Conservation (phyloP, 345 rosid species). For the Aquilaria yunnanensis region DNA sequence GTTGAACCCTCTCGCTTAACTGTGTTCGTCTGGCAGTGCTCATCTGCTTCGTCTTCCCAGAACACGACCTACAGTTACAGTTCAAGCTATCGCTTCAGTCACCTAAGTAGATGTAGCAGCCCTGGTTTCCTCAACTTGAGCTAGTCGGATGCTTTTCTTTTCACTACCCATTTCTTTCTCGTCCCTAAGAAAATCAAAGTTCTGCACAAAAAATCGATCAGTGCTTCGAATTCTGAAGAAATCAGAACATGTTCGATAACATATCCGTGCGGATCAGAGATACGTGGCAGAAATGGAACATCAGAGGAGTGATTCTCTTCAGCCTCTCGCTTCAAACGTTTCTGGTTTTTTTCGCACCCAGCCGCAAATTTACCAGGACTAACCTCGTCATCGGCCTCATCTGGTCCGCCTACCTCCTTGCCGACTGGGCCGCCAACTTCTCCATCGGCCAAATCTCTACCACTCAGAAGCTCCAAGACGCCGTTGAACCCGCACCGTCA, state of each 20-base stretch:
- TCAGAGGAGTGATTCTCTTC: constrained; percentile 43
- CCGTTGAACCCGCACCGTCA: neutral
- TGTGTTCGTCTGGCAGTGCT: no score
- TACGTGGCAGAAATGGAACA: constrained; percentile 50
- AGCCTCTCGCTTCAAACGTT: constrained; percentile 50
- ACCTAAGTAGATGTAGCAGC: no score
- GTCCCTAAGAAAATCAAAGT: no score
- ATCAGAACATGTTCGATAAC: constrained; percentile 20
- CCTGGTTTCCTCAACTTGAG: no score
- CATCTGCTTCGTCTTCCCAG: no score
- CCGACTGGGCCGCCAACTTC: constrained; percentile 55
- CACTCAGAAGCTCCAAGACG: constrained; percentile 14
- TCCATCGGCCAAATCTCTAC: constrained; percentile 52
- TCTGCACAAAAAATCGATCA: no score
- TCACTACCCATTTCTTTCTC: no score
- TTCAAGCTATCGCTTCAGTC: no score
- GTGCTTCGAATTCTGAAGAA: no score
- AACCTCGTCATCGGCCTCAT: constrained; percentile 27
- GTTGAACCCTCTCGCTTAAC: no score
- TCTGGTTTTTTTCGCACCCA: constrained; percentile 45
- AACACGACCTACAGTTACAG: no score
- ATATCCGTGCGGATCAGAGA: constrained; percentile 27
- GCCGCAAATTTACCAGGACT: constrained; percentile 36
- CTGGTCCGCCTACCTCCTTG: constrained; percentile 56
- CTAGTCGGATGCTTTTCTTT: no score